Conservation (phyloP, 345 rosid genomes). For the Eucalyptus camaldulensis region DNA sequence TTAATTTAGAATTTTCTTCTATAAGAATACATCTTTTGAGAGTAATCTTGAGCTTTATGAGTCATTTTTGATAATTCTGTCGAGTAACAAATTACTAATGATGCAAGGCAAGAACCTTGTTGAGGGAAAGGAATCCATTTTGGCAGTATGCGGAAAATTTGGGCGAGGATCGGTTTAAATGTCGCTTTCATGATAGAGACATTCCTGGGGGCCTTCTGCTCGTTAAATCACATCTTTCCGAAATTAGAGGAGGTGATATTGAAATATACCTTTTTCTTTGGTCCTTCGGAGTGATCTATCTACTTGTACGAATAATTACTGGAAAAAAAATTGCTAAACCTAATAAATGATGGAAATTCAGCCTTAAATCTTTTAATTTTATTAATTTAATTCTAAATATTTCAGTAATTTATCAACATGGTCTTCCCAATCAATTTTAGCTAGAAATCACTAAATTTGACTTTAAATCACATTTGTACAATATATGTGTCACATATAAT, state of each 20-base stretch:
- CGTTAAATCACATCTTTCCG: background rate
- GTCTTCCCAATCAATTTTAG: background rate
- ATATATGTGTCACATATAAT: background rate
- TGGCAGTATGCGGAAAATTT: background rate
- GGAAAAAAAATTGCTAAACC: background rate
- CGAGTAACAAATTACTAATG: background rate
- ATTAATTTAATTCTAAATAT: background rate
- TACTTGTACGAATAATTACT: background rate
- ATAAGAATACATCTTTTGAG: background rate
- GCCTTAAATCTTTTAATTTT: background rate
- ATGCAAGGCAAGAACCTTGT: background rate
- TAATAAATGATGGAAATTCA: background rate
- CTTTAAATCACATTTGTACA: background rate
- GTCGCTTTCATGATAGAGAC: background rate
- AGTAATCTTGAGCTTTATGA: background rate
- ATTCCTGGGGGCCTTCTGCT: background rate
- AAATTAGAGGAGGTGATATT: background rate
- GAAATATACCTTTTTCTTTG: background rate
- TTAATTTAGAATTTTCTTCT: background rate
- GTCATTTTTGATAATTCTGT: background rate
- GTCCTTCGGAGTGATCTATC: background rate
- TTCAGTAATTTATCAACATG: background rate
- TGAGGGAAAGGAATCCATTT: background rate
- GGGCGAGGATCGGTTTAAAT: background rate
- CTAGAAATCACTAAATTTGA: background rate